Conservation (phyloP, 1,139 yeast genomes). For the Yamadazyma mexicana region DNA sequence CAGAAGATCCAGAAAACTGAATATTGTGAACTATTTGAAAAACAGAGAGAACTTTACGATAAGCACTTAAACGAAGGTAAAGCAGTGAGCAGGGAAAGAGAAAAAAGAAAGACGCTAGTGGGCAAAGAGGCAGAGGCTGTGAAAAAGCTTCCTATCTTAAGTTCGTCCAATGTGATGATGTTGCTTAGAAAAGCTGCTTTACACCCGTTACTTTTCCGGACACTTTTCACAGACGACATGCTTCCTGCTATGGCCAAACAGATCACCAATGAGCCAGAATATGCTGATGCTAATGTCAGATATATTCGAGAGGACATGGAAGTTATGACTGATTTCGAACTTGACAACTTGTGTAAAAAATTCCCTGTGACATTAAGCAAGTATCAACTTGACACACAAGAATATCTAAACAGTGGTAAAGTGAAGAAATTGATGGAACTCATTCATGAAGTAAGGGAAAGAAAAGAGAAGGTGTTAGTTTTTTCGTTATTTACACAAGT, state of each 20-base stretch:
- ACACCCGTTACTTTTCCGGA: slow-evolving; percentile 73
- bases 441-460: slow-evolving; percentile 55
- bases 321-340: slow-evolving; percentile 92
- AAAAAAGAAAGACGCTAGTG: slow-evolving; percentile 44
- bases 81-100: slow-evolving; percentile 49
- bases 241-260: slow-evolving; percentile 69
- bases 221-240: slow-evolving; percentile 51
- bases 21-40: slow-evolving; percentile 59
- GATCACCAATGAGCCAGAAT: slow-evolving; percentile 80
- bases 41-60: slow-evolving; percentile 63
- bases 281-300: slow-evolving; percentile 68
- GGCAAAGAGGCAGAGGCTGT: slow-evolving; percentile 40
- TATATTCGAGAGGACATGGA: slow-evolving; percentile 91
- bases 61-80: slow-evolving; percentile 51
- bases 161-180: slow-evolving; percentile 63
- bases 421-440: slow-evolving; percentile 55
- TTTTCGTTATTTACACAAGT: slow-evolving; percentile 94
- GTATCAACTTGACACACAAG: slow-evolving; percentile 54
- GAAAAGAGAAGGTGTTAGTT: slow-evolving; percentile 79
- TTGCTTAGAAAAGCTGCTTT: slow-evolving; percentile 70
- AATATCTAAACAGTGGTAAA: slow-evolving; percentile 79
- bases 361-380: slow-evolving; percentile 66
- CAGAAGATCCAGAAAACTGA: slow-evolving; percentile 64
- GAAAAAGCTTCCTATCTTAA: slow-evolving; percentile 34
- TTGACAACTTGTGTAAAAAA: slow-evolving; percentile 68